These are phyloP conservation scores for Tuber magnatum DNA, from an alignment of 495 filamentous ascomycete species.

Conservation along the genomic window DNA sequence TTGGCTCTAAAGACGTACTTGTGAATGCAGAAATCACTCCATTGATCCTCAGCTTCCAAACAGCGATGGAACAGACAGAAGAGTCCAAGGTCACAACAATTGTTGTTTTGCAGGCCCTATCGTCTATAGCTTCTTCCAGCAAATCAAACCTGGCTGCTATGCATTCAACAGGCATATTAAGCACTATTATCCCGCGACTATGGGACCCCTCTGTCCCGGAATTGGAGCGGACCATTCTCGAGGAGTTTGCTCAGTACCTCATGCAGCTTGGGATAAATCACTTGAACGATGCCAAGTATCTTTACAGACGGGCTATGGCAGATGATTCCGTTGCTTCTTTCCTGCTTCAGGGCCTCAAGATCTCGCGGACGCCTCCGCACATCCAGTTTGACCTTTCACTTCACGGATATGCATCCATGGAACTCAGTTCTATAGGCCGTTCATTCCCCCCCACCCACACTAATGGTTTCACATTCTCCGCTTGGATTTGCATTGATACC, in stretches of 20 bases:
- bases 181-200: constrained; percentile 60
- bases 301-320: constrained; percentile 60
- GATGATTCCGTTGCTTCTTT: constrained; percentile 61
- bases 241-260: constrained; percentile 54
- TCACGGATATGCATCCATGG: constrained; percentile 80
- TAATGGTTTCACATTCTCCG: constrained; percentile 75
- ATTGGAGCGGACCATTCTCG: constrained; percentile 53
- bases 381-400: constrained; percentile 90
- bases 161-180: constrained; percentile 70
- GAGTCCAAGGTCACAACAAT: constrained; percentile 51
- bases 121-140: constrained; percentile 52
- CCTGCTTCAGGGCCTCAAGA: constrained; percentile 62
- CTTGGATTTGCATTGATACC: constrained; percentile 78
- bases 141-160: constrained; percentile 67
- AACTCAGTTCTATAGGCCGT: constrained; percentile 72
- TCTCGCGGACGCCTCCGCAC: constrained; percentile 67
- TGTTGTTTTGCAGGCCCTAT: constrained; percentile 53
- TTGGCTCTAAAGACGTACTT: constrained; percentile 52
- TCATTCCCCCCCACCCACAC: constrained; percentile 69
- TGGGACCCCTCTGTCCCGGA: constrained; percentile 51
- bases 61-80: constrained; percentile 49
- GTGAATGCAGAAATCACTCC: constrained; percentile 60
- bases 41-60: constrained; percentile 60
- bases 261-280: constrained; percentile 63
- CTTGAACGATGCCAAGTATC: constrained; percentile 68